Conservation (phyloP, 352 stramenopile species). For the Phytophthora meadii region DNA sequence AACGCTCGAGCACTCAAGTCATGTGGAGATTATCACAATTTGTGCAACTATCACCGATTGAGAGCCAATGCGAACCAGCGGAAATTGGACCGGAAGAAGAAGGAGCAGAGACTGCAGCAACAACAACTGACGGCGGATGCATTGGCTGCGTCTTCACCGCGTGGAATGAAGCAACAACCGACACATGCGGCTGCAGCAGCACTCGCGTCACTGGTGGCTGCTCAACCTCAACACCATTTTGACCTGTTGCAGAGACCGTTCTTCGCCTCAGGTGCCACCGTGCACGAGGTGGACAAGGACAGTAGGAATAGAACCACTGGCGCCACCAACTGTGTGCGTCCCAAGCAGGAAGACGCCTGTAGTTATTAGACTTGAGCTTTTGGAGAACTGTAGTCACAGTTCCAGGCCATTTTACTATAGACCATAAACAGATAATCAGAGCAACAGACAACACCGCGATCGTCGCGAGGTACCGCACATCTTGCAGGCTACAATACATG, state of each 20-base stretch:
- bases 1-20: constrained; percentile 79
- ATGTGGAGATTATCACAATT: constrained; percentile 81
- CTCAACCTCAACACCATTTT: constrained; percentile 43
- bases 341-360: constrained; percentile 45
- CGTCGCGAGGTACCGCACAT: constrained; percentile 4
- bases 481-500: constrained; percentile 33
- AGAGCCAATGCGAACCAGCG: constrained; percentile 84
- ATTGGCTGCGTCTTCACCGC: constrained; percentile 22
- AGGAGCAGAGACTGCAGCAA: constrained; percentile 58
- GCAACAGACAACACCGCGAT: constrained; percentile 26
- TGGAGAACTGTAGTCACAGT: not conserved
- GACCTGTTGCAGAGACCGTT: constrained; percentile 34
- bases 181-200: constrained; percentile 51
- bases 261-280: constrained; percentile 25
- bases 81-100: constrained; percentile 88
- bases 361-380: constrained; percentile 44
- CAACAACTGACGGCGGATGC: constrained; percentile 43
- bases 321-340: constrained; percentile 31
- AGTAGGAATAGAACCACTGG: constrained; percentile 41
- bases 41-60: constrained; percentile 86
- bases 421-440: constrained; percentile 33
- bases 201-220: constrained; percentile 47
- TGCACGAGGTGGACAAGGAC: constrained; percentile 32
- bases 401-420: constrained; percentile 13
- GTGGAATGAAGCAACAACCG: constrained; percentile 11